Conservation (phyloP, 2,329 filamentous ascomycete species). For the Claviceps cyperi region DNA sequence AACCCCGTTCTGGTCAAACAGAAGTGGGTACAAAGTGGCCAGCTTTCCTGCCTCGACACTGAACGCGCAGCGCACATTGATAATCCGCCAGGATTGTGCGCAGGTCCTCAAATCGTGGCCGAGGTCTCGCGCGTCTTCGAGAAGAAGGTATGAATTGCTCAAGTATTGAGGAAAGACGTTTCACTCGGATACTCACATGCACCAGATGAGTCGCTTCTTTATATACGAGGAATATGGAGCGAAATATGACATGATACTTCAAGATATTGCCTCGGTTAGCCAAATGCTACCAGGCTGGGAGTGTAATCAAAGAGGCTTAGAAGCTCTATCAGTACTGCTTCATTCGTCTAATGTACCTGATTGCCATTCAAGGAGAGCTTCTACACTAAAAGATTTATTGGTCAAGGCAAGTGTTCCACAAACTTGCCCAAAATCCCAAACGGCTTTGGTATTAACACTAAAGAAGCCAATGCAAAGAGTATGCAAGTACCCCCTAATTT, state of each 20-base stretch:
- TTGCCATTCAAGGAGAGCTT: conserved; percentile 53
- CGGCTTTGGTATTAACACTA: neutral
- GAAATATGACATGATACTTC: conserved; percentile 74
- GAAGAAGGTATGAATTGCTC: conserved; percentile 32
- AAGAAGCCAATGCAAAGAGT: conserved; percentile 76
- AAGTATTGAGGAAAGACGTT: neutral
- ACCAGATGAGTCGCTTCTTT: conserved; percentile 60
- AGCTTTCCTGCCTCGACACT: conserved; percentile 16
- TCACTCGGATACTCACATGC: conserved; percentile 1
- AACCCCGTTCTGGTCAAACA: neutral
- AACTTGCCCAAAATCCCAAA: too few relatives aligned
- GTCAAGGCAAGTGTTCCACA: conserved; percentile 52
- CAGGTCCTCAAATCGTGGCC: conserved; percentile 44
- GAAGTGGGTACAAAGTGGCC: neutral
- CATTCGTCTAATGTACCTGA: conserved; percentile 52
- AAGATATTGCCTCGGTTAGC: conserved; percentile 57
- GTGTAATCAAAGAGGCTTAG: conserved; percentile 70
- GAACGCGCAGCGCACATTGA: conserved; percentile 22
- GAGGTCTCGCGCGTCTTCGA: conserved; percentile 47
- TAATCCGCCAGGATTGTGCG: conserved; percentile 23
- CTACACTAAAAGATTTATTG: conserved; percentile 73
- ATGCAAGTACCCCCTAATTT: conserved; percentile 79
- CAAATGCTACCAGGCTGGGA: conserved; percentile 60
- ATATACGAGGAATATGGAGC: conserved; percentile 85
- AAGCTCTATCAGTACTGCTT: conserved; percentile 64